Evolutionary conservation across 2,329 filamentous ascomycete genomes (phyloP).

Genomic region (Penicillium sclerotiorum): DNA sequence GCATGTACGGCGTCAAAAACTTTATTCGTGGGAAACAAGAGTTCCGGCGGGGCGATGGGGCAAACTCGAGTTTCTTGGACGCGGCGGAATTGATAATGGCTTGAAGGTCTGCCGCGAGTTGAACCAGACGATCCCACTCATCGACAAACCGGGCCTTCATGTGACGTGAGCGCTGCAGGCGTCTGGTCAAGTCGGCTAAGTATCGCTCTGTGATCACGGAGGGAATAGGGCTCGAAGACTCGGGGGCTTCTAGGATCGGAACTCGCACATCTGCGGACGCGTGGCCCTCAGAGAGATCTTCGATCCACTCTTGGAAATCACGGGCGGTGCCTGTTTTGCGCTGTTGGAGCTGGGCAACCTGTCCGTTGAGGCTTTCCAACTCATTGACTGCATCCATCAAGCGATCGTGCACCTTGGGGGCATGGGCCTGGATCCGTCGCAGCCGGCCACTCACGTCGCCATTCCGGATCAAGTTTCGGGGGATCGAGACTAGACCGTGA

Average conservation of each 20-base stretch:
- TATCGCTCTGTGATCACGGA: constrained; percentile 91
- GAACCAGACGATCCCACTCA: constrained; percentile 81
- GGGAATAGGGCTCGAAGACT: constrained; percentile 56
- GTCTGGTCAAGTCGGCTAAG: constrained; percentile 83
- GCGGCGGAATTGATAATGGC: constrained; percentile 80
- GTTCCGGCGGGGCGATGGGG: constrained; percentile 58
- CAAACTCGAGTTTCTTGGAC: constrained; percentile 79
- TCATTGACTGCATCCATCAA: constrained; percentile 80
- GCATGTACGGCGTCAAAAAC: constrained; percentile 76
- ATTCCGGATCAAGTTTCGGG: constrained; percentile 76
- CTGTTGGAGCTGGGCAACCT: constrained; percentile 76
- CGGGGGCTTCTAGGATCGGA: constrained; percentile 38
- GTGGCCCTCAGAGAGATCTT: constrained; percentile 81
- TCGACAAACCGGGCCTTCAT: constrained; percentile 78
- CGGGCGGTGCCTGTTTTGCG: constrained; percentile 77
- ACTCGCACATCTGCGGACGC: constrained; percentile 65
- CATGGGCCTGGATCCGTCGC: constrained; percentile 73
- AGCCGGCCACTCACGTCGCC: constrained; percentile 75
- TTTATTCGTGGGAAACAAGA: constrained; percentile 58
- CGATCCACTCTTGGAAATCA: constrained; percentile 90
- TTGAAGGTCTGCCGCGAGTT: constrained; percentile 73
- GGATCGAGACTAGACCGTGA: constrained; percentile 90
- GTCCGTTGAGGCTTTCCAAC: constrained; percentile 77
- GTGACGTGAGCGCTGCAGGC: constrained; percentile 79
- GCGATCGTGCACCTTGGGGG: constrained; percentile 81